Base-by-base conservation (phyloP, 495 filamentous ascomycete genomes). In the Tuber umbilicatum region DNA sequence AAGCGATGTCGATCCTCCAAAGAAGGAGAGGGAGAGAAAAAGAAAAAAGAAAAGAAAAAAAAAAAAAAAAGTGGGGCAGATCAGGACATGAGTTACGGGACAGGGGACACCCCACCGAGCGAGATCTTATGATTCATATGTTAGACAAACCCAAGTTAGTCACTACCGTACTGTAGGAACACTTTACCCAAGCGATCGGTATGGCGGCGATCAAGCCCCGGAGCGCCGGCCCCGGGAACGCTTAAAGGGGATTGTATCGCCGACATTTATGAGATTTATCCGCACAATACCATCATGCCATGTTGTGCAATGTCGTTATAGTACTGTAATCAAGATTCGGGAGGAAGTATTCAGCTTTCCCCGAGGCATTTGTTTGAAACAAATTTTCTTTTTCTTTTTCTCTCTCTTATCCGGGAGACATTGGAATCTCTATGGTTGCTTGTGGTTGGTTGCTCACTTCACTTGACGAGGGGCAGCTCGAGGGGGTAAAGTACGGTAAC, bases 101-200 rank as follows among this genome's bases (percentile, higher is more conserved):
- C n/a, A 1, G n/a, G 23, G n/a, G 55, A 31, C 27, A 27, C 27
- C 50, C 27, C 31, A 64, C 55, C 55, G 55, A 64, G 55, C 55
- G 55, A 64, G 55, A 64, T 64, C 55, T 64, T 64, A 35, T 64
- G 55, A 64, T 64, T 64, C 55, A 64, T n/a, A 64, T 64, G 55
- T 31, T 35, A 2, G 14, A 14, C 50, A 12, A 27, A 55, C 55
- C 55, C 55, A 64, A 27, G 50, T 27, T 7, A 64, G 55, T 60
- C 50, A 60, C 21, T n/a, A 4, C 19, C 16, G 27, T 27, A 64
- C 55, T 16, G n/a, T 27, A 27, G 55, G 19, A 17, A 27, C 55
- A 64, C 27, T 64, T 64, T 64, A 64, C 31, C 55, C 55, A 64
- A 35, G 31, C 55, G 27, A 19, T 64, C 14, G 55, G 55, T 64